Conservation (phyloP, 169 alveolate species). For the Cystoisospora suis region DNA sequence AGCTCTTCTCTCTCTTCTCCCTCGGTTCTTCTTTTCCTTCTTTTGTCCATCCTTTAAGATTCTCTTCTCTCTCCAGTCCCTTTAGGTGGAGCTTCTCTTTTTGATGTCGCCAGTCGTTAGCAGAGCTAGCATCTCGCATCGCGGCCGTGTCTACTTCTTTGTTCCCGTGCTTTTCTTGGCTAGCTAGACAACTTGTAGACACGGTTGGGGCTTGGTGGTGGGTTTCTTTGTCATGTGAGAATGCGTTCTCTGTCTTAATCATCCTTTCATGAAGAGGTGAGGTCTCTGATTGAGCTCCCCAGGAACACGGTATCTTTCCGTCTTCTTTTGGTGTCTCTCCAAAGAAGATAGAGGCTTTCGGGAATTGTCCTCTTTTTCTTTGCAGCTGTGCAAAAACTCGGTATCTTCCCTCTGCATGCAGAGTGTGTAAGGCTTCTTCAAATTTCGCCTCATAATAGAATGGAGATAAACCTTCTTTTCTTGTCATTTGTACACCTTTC, state of each 20-base stretch:
- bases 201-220: too few species aligned
- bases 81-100: not conserved
- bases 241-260: too few species aligned
- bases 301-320: not conserved
- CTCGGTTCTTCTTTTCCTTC: not conserved
- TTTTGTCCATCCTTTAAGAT: not conserved
- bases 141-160: too few species aligned
- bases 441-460: conserved; percentile 5
- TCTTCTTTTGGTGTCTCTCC: not conserved
- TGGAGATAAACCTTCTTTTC: too few species aligned
- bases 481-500: too few species aligned
- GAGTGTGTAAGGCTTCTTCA: conserved; percentile 4
- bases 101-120: too few species aligned
- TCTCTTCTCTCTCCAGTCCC: not conserved
- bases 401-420: conserved; percentile 53
- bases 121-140: too few species aligned
- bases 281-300: not conserved
- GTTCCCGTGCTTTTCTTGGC: too few species aligned
- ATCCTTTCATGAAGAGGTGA: too few species aligned
- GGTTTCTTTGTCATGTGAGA: too few species aligned
- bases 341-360: conserved; percentile 28
- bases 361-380: conserved; percentile 39
- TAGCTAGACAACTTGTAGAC: too few species aligned
- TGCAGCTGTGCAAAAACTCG: conserved; percentile 58
- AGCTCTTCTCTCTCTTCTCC: not conserved